Conservation (phyloP, 164 flowering plant species). For the Houttuynia cordata region DNA sequence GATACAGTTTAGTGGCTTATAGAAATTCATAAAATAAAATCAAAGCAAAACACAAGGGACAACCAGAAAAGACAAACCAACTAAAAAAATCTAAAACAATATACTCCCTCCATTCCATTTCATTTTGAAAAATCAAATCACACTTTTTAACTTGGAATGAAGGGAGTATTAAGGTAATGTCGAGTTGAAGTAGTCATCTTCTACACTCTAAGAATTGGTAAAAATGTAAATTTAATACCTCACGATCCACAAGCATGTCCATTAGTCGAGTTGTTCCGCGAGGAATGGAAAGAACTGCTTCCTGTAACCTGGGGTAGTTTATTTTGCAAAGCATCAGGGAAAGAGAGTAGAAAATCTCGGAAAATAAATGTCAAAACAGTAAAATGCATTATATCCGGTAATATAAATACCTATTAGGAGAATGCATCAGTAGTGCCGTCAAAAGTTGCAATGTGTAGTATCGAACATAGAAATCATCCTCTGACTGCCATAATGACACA, state of each 20-base stretch:
- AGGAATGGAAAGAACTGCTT: constrained; percentile 82
- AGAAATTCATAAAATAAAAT: background rate
- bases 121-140: too few species aligned
- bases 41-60: background rate
- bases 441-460: constrained; percentile 91
- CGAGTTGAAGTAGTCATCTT: background rate
- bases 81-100: background rate
- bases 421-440: constrained; percentile 84
- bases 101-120: too few species aligned
- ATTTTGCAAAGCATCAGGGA: constrained; percentile 3
- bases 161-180: too few species aligned
- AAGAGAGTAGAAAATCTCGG: background rate
- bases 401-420: constrained; percentile 53
- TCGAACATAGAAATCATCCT: constrained; percentile 93
- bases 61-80: background rate
- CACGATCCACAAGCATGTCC: constrained; percentile 99
- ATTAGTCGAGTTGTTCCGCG: constrained; percentile 93
- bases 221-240: constrained; percentile 27
- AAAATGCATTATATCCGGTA: background rate
- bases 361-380: background rate
- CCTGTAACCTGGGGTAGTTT: constrained; percentile 79
- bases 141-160: too few species aligned
- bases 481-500: constrained; percentile 38
- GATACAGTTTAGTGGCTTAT: too few species aligned
- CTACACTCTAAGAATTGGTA: background rate